Base-by-base conservation (phyloP, 805 yeast species). In the Lachancea fermentati region DNA sequence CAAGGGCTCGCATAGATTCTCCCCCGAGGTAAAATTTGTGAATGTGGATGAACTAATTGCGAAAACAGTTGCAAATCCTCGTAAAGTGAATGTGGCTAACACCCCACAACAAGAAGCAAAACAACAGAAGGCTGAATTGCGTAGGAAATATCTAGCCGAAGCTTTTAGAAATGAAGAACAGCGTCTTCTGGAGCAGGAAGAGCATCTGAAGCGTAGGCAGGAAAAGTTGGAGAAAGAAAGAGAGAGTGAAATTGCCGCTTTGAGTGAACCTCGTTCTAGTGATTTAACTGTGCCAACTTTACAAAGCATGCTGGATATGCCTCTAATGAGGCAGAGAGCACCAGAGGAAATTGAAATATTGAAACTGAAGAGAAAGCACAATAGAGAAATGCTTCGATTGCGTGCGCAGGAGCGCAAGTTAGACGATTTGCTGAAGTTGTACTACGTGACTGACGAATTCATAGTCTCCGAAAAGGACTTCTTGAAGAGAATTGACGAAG, bases 241-340 rank as follows among this genome's bases (percentile, higher is more conserved):
- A 15, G 57, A 57, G 48, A 64, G 58, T 45, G 60, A 57, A 34
- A 50, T 60, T 39, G 55, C 52, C 24, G 36, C 46, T 19, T 30
- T 57, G 15, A 46, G 54, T 19, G 43, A 52, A 29, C 37, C 38
- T 12, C 59, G 50, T 31, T 46, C 62, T 4, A 61, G 66, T 18
- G 67, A 69, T 52, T 72, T 81, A 54, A 85, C 95, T 1, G 68
- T 86, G 37, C 96, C 96, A 34, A 83, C 95, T 1, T 68, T 88
- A 42, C 87, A 82, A 52, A 70, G 73, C 29, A 71, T 78, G 47
- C 62, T 85, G 45, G 60, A 72, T 16, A 85, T 85, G 2, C 85
- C 91, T 12, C 65, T 87, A 45, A 75, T 89, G 70, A 73, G 83
- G 55, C 75, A 66, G 34, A 74, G 95, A 60, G 82, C 94, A 0